Evolutionary conservation across 257 asterid species (phyloP).

Genomic region (Lavandula angustifolia): DNA sequence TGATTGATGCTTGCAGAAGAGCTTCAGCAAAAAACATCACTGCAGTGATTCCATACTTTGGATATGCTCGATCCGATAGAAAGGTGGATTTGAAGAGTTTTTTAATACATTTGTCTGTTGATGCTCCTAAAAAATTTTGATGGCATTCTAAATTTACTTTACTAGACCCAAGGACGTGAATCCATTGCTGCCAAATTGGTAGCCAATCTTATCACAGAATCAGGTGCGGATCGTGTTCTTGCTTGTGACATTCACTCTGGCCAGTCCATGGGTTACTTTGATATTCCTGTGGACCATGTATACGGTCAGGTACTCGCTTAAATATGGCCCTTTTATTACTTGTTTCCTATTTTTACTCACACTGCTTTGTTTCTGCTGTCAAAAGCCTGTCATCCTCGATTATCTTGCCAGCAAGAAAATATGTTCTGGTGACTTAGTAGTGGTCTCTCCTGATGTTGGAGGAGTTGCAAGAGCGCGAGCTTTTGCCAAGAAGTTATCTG

Average conservation of each 20-base stretch:
- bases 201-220: slow-evolving; percentile 79
- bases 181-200: slow-evolving; percentile 90
- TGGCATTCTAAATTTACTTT: slow-evolving; percentile 17
- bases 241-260: slow-evolving; percentile 97
- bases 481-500: slow-evolving; percentile 90
- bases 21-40: slow-evolving; percentile 90
- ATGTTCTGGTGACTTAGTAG: slow-evolving; percentile 74
- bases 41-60: slow-evolving; percentile 88
- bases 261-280: slow-evolving; percentile 92
- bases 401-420: slow-evolving; percentile 93
- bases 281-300: slow-evolving; percentile 92
- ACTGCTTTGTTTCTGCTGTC: slow-evolving; percentile 16
- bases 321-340: slow-evolving; percentile 16
- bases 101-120: slow-evolving; percentile 1
- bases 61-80: slow-evolving; percentile 94
- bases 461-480: slow-evolving; percentile 97
- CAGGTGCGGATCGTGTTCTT: slow-evolving; percentile 93
- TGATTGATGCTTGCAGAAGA: slow-evolving; percentile 96
- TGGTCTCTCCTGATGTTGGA: slow-evolving; percentile 96
- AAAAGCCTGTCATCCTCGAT: slow-evolving; percentile 90
- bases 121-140: not conserved
- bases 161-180: slow-evolving; percentile 90
- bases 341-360: slow-evolving; percentile 1
- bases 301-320: slow-evolving; percentile 67
- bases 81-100: slow-evolving; percentile 48